Evolutionary conservation across 768 basidiomycete species (phyloP).

Genomic region (Hygrocybe punicea): DNA sequence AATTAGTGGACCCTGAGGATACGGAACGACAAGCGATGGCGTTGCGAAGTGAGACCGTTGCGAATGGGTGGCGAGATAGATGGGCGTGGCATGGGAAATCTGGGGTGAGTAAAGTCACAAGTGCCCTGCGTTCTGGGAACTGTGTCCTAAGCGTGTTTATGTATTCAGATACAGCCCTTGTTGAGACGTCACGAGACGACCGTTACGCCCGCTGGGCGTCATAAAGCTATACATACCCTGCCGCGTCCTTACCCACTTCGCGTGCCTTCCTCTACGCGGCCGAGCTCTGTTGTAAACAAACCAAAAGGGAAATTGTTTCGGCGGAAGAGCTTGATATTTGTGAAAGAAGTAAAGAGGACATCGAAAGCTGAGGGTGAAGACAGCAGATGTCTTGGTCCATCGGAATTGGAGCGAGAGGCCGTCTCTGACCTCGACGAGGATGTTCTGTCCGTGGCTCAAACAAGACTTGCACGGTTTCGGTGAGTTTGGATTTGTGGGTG

Average conservation of each 20-base stretch:
- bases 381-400: background rate
- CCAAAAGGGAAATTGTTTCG: background rate
- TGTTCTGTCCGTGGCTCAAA: background rate
- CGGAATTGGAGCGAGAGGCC: background rate
- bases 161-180: slow-evolving; percentile 24
- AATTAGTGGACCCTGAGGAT: slow-evolving; percentile 25
- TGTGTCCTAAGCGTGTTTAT: slow-evolving; percentile 20
- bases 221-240: slow-evolving; percentile 21
- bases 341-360: slow-evolving; percentile 12
- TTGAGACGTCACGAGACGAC: slow-evolving; percentile 46
- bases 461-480: background rate
- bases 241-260: slow-evolving; percentile 19
- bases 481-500: background rate
- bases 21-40: slow-evolving; percentile 18
- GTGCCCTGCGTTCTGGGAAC: slow-evolving; percentile 18
- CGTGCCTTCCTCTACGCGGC: slow-evolving; percentile 11
- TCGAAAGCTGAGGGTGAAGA: background rate
- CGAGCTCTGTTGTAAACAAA: slow-evolving; percentile 4
- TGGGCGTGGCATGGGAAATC: slow-evolving; percentile 37
- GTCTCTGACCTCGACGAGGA: background rate
- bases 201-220: slow-evolving; percentile 42
- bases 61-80: slow-evolving; percentile 52
- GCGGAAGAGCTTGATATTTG: slow-evolving; percentile 21
- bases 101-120: slow-evolving; percentile 27
- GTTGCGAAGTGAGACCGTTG: slow-evolving; percentile 41